phyloP scores from a whole-genome alignment of 257 asterid genomes.

The Solanum peruvianum region DNA sequence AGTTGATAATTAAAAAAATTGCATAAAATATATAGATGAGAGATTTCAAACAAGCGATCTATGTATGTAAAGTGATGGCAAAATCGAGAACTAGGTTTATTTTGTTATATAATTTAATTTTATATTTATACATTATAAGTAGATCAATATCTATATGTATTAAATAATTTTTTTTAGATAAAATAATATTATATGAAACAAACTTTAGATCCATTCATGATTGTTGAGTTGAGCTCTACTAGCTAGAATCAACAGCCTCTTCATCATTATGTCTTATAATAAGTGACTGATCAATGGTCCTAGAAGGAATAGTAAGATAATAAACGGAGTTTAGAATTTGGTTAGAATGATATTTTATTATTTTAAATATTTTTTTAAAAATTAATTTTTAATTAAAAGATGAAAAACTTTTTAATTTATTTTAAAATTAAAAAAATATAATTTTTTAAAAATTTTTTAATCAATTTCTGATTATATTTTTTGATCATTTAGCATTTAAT shows the following conservation, averaged over 20 bases:
- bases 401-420: rapidly evolving
- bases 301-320: neutral
- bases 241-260: neutral
- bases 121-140: neutral
- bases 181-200: no score
- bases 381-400: no score
- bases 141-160: no score
- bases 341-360: no score
- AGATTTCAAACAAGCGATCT: neutral
- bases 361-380: no score
- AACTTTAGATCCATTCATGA: neutral
- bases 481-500: rapidly evolving
- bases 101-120: no score
- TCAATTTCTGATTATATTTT: rapidly evolving
- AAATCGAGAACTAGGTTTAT: no score
- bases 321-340: no score
- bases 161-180: neutral
- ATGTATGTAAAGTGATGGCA: no score
- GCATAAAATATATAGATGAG: neutral
- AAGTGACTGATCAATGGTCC: neutral
- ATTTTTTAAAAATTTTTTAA: no score
- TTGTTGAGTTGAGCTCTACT: neutral
- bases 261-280: neutral
- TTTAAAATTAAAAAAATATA: no score
- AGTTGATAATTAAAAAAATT: no score